A percentile compares a stretch with the other conserved stretches of the same genome.
Conservation (phyloP, 306 rosid genomes). For the Amphicarpaea edgeworthii region DNA sequence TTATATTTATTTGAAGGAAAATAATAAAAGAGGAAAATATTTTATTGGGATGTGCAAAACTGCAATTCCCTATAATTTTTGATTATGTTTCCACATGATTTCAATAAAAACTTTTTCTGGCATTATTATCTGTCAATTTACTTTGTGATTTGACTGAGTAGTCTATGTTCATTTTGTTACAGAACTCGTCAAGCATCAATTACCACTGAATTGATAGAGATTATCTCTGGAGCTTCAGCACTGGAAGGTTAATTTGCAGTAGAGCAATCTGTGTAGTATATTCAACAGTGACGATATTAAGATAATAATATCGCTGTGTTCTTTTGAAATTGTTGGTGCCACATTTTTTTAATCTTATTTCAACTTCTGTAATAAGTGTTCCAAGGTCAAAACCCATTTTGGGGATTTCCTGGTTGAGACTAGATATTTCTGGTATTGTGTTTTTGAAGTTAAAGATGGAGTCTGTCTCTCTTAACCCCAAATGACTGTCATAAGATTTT, state of each 20-base stretch:
- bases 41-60: too few relatives aligned
- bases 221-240: constrained; percentile 98
- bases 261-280: constrained; percentile 42
- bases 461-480: constrained; percentile 26
- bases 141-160: constrained; percentile 27
- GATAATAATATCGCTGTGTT: constrained; percentile 46
- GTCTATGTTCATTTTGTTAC: constrained; percentile 49
- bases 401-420: constrained; percentile 50
- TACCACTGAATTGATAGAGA: constrained; percentile 97
- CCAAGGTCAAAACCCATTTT: constrained; percentile 44
- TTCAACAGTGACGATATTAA: constrained; percentile 57
- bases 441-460: constrained; percentile 51
- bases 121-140: neutral
- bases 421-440: constrained; percentile 39
- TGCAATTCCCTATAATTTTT: too few relatives aligned
- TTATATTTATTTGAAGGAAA: too few relatives aligned
- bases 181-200: constrained; percentile 99
- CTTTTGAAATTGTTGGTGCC: constrained; percentile 55
- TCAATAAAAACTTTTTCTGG: too few relatives aligned
- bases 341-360: constrained; percentile 41
- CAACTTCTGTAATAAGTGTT: constrained; percentile 62
- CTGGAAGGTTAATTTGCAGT: constrained; percentile 63
- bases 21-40: too few relatives aligned
- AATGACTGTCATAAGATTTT: constrained; percentile 34
- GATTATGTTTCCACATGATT: too few relatives aligned